A percentile compares a stretch with the other conserved stretches of the same genome.
phyloP scores from a whole-genome alignment of 768 basidiomycete species.

The Tulasnella sp. region DNA sequence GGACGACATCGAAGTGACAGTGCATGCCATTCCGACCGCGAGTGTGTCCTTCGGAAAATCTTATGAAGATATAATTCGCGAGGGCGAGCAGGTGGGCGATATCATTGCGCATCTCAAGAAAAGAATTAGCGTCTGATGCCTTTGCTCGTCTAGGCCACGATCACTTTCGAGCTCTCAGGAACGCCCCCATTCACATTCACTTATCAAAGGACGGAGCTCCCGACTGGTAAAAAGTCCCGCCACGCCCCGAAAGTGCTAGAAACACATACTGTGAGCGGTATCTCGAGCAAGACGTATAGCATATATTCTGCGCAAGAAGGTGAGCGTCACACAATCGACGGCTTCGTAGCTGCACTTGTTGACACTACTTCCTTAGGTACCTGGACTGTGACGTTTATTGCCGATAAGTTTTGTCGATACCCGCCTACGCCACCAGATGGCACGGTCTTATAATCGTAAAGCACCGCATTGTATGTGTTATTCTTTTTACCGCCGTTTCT shows the following conservation, averaged over 20 bases:
- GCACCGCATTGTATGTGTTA: too few relatives aligned
- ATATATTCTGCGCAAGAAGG: slow-evolving; percentile 90
- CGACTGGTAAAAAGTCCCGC: slow-evolving; percentile 42
- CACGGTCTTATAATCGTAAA: too few relatives aligned
- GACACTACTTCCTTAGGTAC: slow-evolving; percentile 42
- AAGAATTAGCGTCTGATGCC: background rate
- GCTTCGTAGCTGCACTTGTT: background rate
- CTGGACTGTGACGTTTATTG: slow-evolving; percentile 87
- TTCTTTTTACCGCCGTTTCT: too few relatives aligned
- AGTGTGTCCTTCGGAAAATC: slow-evolving; percentile 79
- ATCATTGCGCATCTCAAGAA: background rate
- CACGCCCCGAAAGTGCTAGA: slow-evolving; percentile 73
- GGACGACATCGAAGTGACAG: slow-evolving; percentile 56
- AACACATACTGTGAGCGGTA: slow-evolving; percentile 79
- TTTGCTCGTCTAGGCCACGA: slow-evolving; percentile 58
- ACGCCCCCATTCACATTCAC: slow-evolving; percentile 96
- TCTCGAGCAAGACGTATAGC: slow-evolving; percentile 67
- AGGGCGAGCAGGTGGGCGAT: slow-evolving; percentile 43
- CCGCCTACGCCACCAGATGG: slow-evolving; percentile 48
- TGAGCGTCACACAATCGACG: slow-evolving; percentile 26
- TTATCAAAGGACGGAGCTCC: slow-evolving; percentile 73
- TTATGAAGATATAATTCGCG: slow-evolving; percentile 76
- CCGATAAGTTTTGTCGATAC: slow-evolving; percentile 83
- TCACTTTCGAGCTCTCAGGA: slow-evolving; percentile 79
- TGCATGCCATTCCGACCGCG: slow-evolving; percentile 81